A percentile compares a stretch with the other conserved stretches of the same genome.
phyloP scores from a whole-genome alignment of 1,284 basidiomycete species.

The Ceratobasidium sp. region DNA sequence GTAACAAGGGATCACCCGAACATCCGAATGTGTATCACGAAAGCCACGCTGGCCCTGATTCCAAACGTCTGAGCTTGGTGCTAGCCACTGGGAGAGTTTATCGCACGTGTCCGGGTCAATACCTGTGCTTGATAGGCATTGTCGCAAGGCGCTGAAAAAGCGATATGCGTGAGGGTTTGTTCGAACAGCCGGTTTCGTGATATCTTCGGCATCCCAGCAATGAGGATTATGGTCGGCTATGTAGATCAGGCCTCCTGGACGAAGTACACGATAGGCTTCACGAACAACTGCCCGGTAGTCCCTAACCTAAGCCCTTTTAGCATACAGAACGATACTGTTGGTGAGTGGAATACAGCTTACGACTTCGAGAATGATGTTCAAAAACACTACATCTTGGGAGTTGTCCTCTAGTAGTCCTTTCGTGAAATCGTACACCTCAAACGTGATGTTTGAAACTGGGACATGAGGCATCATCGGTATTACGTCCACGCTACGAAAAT shows the following conservation, averaged over 20 bases:
- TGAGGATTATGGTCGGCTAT: background rate
- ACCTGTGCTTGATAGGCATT: too few relatives aligned
- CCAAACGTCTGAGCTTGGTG: background rate
- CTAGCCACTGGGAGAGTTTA: background rate
- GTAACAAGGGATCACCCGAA: background rate
- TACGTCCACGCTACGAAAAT: too few relatives aligned
- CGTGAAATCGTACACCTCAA: background rate
- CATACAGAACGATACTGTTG: too few relatives aligned
- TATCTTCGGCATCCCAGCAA: too few relatives aligned
- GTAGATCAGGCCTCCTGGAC: background rate
- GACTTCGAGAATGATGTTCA: background rate
- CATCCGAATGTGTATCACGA: too few relatives aligned
- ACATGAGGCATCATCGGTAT: background rate
- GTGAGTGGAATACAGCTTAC: too few relatives aligned
- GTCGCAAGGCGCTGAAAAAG: too few relatives aligned
- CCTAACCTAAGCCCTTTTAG: too few relatives aligned
- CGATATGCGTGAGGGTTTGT: too few relatives aligned
- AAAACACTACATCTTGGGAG: background rate
- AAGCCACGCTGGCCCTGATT: background rate
- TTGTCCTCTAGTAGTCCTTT: too few relatives aligned
- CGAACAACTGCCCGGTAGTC: background rate
- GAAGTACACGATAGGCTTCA: background rate
- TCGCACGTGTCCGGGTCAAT: too few relatives aligned
- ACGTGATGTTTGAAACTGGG: background rate
- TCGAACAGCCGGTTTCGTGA: too few relatives aligned